Evolutionary conservation across 1,284 basidiomycete species (phyloP).

Genomic region (Sanghuangporus baumii): DNA sequence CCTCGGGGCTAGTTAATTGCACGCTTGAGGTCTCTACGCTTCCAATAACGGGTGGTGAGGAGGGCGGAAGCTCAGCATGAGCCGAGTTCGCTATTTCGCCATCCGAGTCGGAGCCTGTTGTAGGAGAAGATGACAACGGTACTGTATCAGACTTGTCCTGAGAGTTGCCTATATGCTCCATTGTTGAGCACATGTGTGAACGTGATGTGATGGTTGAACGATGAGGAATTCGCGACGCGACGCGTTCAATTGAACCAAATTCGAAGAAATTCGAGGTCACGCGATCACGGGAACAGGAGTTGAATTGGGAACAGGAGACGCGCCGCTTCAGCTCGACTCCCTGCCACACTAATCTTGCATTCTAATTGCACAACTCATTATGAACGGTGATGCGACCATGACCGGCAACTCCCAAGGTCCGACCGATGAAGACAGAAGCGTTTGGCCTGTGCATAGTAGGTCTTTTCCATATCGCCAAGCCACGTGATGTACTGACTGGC

Average conservation of each 20-base stretch:
- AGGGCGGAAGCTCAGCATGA: background rate
- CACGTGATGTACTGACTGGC: conserved; percentile 6
- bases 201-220: background rate
- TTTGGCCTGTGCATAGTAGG: conserved; percentile 60
- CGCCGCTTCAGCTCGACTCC: background rate
- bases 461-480: background rate
- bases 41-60: background rate
- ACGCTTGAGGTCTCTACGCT: background rate
- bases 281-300: background rate
- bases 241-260: background rate
- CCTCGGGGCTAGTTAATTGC: background rate
- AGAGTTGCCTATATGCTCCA: background rate
- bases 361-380: background rate
- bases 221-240: background rate
- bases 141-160: background rate
- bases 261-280: background rate
- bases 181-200: background rate
- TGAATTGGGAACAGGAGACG: background rate
- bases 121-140: background rate
- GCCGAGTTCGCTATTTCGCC: background rate
- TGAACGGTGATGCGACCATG: background rate
- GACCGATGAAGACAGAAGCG: background rate
- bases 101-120: background rate
- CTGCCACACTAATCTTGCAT: background rate
- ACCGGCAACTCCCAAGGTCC: no score